phyloP scores from a whole-genome alignment of 1,284 basidiomycete genomes.

The Ustilago esculenta region DNA sequence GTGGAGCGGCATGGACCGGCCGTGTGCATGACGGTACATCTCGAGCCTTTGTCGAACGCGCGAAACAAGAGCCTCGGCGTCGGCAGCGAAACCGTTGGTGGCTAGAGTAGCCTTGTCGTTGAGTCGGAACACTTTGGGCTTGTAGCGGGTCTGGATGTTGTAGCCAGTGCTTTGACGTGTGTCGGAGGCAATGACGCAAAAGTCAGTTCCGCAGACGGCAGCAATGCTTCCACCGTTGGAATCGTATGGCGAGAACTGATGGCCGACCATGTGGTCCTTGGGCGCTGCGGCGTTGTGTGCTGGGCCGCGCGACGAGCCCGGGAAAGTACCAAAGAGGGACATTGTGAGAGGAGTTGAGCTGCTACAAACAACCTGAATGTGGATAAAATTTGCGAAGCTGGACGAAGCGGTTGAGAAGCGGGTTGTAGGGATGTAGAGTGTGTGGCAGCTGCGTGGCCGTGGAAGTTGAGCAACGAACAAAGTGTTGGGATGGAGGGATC shows the following conservation, averaged over 20 bases:
- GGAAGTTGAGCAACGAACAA: conserved; percentile 2
- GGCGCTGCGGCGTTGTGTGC: conserved; percentile 15
- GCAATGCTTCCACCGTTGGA: conserved; percentile 65
- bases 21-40: conserved; percentile 64
- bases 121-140: conserved; percentile 66
- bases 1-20: conserved; percentile 62
- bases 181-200: conserved; percentile 66
- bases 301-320: conserved; percentile 39
- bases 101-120: conserved; percentile 65
- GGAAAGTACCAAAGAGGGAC: conserved; percentile 47
- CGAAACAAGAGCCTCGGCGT: conserved; percentile 64
- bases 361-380: too few species aligned
- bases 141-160: conserved; percentile 67
- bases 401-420: not conserved
- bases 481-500: conserved; percentile 26
- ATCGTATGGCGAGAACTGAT: conserved; percentile 65
- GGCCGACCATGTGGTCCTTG: conserved; percentile 54
- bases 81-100: conserved; percentile 64
- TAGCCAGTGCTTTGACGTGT: conserved; percentile 65
- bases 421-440: not conserved
- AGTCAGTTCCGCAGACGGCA: conserved; percentile 64
- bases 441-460: too few species aligned
- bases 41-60: conserved; percentile 61
- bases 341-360: conserved; percentile 3
- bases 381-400: too few species aligned